Percentiles rank a stretch among this genome's conserved stretches.
Evolutionary conservation across 257 asterid genomes (phyloP).

Genomic region (Ilex aquifolium): DNA sequence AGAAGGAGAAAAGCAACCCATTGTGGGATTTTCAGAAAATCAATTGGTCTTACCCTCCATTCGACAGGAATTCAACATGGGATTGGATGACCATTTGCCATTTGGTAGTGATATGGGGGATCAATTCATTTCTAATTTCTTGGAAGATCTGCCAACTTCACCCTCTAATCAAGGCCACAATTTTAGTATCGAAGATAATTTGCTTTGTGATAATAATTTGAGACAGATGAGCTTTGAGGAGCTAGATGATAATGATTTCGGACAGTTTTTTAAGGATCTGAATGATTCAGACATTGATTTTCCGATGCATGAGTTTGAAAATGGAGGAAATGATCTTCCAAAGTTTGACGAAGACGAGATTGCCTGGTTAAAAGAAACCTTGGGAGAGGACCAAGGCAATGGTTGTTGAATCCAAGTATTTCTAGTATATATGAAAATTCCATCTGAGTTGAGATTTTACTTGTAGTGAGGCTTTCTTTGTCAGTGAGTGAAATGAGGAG

Average conservation of each 20-base stretch:
- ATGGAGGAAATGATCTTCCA: neutral
- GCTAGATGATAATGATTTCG: neutral
- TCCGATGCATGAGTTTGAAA: neutral
- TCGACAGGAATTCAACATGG: neutral
- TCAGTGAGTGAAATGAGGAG: too few relatives aligned
- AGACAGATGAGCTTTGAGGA: slow-evolving; percentile 20
- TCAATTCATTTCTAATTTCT: neutral
- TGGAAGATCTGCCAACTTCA: slow-evolving; percentile 3
- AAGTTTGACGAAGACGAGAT: slow-evolving; percentile 11
- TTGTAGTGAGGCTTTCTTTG: too few relatives aligned
- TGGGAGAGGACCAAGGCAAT: neutral
- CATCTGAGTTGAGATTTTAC: too few relatives aligned
- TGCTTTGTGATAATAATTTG: slow-evolving; percentile 15
- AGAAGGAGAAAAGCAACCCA: neutral
- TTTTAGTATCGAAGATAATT: slow-evolving; percentile 11
- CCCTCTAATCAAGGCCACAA: slow-evolving; percentile 13
- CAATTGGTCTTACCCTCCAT: neutral
- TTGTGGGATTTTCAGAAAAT: neutral
- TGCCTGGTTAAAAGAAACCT: slow-evolving; percentile 11
- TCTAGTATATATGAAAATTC: too few relatives aligned
- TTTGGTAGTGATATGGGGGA: neutral
- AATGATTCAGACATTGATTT: slow-evolving; percentile 5
- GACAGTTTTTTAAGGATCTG: neutral
- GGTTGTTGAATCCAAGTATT: too few relatives aligned
- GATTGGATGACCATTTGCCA: slow-evolving; percentile 10